Percentiles rank a stretch among this genome's conserved stretches.
Evolutionary conservation across 1,284 basidiomycete genomes (phyloP).

Genomic region (Pisolithus thermaeus): DNA sequence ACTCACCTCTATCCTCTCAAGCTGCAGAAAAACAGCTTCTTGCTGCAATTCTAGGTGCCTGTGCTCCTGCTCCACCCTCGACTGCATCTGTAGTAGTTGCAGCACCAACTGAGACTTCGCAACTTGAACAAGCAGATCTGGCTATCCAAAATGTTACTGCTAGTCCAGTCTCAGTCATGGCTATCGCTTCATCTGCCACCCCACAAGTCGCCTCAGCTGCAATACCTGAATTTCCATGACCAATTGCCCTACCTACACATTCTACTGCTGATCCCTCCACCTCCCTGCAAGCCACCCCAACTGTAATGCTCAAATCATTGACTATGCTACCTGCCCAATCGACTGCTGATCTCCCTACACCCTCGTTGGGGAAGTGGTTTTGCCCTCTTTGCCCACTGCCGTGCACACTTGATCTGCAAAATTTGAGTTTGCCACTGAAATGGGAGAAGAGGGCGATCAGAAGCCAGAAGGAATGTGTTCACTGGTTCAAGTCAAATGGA

Average conservation of each 20-base stretch:
- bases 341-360: background rate
- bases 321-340: background rate
- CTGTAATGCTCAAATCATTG: background rate
- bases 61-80: background rate
- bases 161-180: background rate
- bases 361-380: background rate
- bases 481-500: background rate
- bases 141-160: background rate
- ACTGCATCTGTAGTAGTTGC: background rate
- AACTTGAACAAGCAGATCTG: background rate
- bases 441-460: background rate
- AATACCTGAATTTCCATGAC: background rate
- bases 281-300: background rate
- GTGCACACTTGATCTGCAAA: background rate
- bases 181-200: no score
- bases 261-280: background rate
- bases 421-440: background rate
- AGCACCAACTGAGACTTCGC: background rate
- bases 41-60: background rate
- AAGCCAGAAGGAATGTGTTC: background rate
- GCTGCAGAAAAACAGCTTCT: background rate
- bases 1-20: background rate
- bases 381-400: background rate
- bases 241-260: background rate
- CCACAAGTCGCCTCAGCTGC: background rate